Percentiles rank a stretch among this genome's conserved stretches.
These are phyloP conservation scores for Aspergillus pseudotamarii DNA, from an alignment of 2,329 filamentous ascomycete genomes.

Conservation along the genomic window DNA sequence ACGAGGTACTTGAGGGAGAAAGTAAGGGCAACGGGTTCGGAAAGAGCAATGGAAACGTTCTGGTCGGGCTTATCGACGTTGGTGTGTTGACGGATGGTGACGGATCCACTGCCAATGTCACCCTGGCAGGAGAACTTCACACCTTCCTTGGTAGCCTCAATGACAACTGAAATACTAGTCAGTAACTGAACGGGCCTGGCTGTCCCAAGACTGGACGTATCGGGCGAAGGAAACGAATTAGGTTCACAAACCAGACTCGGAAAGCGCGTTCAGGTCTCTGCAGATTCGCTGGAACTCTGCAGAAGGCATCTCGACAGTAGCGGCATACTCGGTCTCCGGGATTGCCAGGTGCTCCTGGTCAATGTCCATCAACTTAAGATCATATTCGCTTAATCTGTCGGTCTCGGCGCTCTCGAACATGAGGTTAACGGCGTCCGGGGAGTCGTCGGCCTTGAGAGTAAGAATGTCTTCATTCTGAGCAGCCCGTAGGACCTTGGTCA, in stretches of 20 bases:
- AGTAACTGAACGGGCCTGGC: not conserved
- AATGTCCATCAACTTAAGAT: conserved; percentile 99
- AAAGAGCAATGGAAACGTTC: conserved; percentile 86
- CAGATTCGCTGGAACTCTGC: conserved; percentile 93
- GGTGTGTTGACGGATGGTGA: conserved; percentile 85
- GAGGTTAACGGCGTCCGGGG: conserved; percentile 92
- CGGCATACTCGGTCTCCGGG: conserved; percentile 96
- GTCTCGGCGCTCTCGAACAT: conserved; percentile 88
- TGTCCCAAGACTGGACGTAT: not conserved
- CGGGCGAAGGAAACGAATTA: not conserved
- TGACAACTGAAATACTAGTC: conserved; percentile 66
- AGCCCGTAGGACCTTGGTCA: conserved; percentile 95
- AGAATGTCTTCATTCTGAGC: conserved; percentile 93
- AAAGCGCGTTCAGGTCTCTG: conserved; percentile 86
- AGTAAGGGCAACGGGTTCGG: conserved; percentile 88
- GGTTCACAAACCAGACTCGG: conserved; percentile 78
- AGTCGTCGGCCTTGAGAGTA: conserved; percentile 96
- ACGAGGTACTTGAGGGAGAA: conserved; percentile 99
- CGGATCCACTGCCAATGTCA: conserved; percentile 93
- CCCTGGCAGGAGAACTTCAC: conserved; percentile 92
- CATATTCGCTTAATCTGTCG: conserved; percentile 96
- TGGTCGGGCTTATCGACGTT: conserved; percentile 86
- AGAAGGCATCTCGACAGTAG: conserved; percentile 85
- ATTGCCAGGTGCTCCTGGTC: conserved; percentile 99
- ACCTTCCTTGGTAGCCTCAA: conserved; percentile 95